A percentile compares a stretch with the other conserved stretches of the same genome.
Evolutionary conservation across 768 basidiomycete genomes (phyloP).

Genomic region (Exsudoporus frostii): DNA sequence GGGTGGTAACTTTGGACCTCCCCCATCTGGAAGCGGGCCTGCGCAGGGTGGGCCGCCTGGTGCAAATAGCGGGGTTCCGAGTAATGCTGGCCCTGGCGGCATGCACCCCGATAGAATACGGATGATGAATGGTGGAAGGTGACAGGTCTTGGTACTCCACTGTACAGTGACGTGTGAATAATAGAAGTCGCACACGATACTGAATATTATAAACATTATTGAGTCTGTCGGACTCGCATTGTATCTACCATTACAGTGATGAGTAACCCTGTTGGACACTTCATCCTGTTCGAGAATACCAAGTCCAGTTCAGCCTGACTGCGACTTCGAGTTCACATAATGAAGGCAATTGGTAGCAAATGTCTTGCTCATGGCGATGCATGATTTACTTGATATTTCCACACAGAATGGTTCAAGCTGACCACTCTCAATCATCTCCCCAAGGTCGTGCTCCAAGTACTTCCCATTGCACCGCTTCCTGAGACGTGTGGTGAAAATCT

Average conservation of each 20-base stretch:
- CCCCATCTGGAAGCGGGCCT: slow-evolving; percentile 40
- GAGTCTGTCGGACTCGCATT: not conserved
- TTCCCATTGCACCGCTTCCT: slow-evolving; percentile 34
- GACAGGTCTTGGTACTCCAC: not conserved
- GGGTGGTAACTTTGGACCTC: slow-evolving; percentile 34
- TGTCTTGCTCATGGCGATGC: slow-evolving; percentile 15
- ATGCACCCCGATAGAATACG: slow-evolving; percentile 83
- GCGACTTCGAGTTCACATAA: slow-evolving; percentile 9
- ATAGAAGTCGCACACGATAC: not conserved
- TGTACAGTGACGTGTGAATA: not conserved
- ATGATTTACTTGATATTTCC: slow-evolving; percentile 31
- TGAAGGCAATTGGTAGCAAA: slow-evolving; percentile 23
- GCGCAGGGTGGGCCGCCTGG: slow-evolving; percentile 41
- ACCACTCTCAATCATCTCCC: slow-evolving; percentile 37
- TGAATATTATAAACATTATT: not conserved
- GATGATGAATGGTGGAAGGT: slow-evolving; percentile 57
- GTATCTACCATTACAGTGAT: not conserved
- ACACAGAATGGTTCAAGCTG: slow-evolving; percentile 46
- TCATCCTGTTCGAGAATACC: not conserved
- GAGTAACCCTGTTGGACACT: not conserved
- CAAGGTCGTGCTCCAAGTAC: slow-evolving; percentile 35
- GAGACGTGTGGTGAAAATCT: slow-evolving; percentile 35
- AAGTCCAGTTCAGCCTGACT: not conserved
- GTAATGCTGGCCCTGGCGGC: slow-evolving; percentile 50
- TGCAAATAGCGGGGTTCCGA: slow-evolving; percentile 26